These are phyloP conservation scores for Pleurotus tuoliensis DNA, from an alignment of 768 basidiomycete genomes.

Conservation along the genomic window DNA sequence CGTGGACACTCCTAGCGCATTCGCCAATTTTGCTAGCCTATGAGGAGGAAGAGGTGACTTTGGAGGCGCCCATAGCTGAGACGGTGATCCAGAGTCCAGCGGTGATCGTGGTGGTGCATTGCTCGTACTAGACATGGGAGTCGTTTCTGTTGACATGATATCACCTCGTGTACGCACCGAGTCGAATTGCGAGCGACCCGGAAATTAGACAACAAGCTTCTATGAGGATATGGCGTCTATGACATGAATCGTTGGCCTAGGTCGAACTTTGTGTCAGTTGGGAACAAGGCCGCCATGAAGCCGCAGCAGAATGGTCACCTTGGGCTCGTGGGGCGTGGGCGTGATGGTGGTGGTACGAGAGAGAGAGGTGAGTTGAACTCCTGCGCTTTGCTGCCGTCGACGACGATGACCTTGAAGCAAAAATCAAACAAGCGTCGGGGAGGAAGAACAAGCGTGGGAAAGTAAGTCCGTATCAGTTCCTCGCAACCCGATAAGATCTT, in stretches of 20 bases:
- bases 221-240: constrained; percentile 1
- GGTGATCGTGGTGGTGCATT: constrained; percentile 1
- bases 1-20: constrained; percentile 78
- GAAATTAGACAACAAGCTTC: not conserved
- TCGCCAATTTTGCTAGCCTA: constrained; percentile 77
- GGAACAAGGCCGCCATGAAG: not conserved
- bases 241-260: not conserved
- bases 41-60: constrained; percentile 72
- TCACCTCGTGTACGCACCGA: not conserved
- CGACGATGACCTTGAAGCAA: not conserved
- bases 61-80: constrained; percentile 57
- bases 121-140: not conserved
- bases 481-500: constrained; percentile 2
- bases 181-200: not conserved
- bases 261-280: not conserved
- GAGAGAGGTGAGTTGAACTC: not conserved
- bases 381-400: not conserved
- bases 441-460: constrained; percentile 1
- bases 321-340: not conserved
- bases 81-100: constrained; percentile 8
- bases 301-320: not conserved
- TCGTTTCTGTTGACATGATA: constrained; percentile 5
- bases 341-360: not conserved
- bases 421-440: not conserved
- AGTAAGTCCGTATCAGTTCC: not conserved